Evolutionary conservation across 2,329 filamentous ascomycete genomes (phyloP), one percentile per base, ranked within the genome.

Genomic region (Sclerotinia nivalis): DNA sequence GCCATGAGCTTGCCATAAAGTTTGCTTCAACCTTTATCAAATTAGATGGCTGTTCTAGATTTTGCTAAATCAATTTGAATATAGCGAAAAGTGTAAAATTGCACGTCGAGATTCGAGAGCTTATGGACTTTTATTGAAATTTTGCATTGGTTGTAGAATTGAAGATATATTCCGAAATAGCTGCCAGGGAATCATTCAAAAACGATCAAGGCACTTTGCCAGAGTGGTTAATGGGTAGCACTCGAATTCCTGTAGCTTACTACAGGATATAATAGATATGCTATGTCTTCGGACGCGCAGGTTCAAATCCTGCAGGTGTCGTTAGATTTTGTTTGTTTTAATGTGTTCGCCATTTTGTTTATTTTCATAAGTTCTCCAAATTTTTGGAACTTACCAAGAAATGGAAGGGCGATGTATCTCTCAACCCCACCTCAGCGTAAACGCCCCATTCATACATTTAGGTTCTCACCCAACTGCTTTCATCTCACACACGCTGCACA

Each of bases 141-240:
- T 43, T n/a, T 31, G 2, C 31, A 31, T 31, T 43, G 12, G 2
- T 1, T 1, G 0, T 3, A 0, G 0, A 3, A 0, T 3, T 18
- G n/a, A 18, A 0, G 0, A 31, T 62, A 62, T 47, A 34, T 37
- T 0, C 0, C 9, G 0, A 6, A 9, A 10, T 4, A 1, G 0
- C 0, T 0, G 0, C 0, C 0, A 0, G 0, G 0, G 7, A 2
- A n/a, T 1, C 4, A 50, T 45, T 43, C 4, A 62, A 37, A 25
- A 4, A 64, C 54, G 18, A 28, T 8, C 15, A 64, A 66, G 76
- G 72, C 74, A 68, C 69, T 68, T 68, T 78, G 75, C 76, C 76
- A 78, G 76, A 77, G 76, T 77, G 76, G 76, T 77, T 77, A 78
- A 77, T 78, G 76, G 76, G 76, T 77, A 77, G 77, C 75, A 78